Conservation (phyloP, 306 rosid species). For the Cajanus cajan region DNA sequence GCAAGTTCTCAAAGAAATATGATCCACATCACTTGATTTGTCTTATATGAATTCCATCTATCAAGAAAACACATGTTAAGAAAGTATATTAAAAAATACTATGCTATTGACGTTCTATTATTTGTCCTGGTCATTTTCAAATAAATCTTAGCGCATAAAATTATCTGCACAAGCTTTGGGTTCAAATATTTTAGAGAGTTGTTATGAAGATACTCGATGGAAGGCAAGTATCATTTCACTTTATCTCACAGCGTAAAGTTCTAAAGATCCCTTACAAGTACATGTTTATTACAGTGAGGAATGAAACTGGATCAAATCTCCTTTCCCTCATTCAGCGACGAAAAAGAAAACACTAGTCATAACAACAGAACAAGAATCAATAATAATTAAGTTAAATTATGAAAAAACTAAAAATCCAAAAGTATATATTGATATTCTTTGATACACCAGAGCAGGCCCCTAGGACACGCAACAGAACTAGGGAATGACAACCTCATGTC, state of each 20-base stretch:
- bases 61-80: too few species aligned
- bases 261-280: too few species aligned
- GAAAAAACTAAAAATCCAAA: not conserved
- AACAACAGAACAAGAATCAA: not conserved
- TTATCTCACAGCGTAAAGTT: not conserved
- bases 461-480: not conserved
- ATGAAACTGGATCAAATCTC: not conserved
- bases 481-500: not conserved
- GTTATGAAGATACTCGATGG: not conserved
- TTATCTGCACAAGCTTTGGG: not conserved
- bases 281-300: not conserved
- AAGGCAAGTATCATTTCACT: not conserved
- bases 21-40: too few species aligned
- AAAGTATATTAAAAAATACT: too few species aligned
- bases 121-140: not conserved
- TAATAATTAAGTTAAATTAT: not conserved
- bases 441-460: not conserved
- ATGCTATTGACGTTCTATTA: too few species aligned
- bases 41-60: too few species aligned
- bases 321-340: too few species aligned
- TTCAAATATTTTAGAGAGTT: not conserved
- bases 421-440: not conserved
- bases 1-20: too few species aligned
- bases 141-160: not conserved
- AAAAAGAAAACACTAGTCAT: too few species aligned